Conservation (phyloP, 2,329 filamentous ascomycete species). For the Botrytis tulipae region DNA sequence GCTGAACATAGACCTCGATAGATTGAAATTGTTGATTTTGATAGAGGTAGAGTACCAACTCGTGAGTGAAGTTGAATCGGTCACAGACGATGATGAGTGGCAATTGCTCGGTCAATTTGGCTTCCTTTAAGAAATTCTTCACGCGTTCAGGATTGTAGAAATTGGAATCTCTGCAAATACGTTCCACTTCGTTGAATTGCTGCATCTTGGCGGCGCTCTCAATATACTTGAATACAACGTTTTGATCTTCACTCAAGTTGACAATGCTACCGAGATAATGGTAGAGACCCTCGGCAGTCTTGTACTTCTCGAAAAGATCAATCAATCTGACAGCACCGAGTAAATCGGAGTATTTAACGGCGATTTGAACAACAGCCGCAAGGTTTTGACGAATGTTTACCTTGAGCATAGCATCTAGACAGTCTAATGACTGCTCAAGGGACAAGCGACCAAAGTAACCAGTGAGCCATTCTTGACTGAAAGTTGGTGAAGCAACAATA, state of each 20-base stretch:
- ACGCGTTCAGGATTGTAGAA: conserved; percentile 45
- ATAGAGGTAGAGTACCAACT: conserved; percentile 93
- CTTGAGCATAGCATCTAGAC: conserved; percentile 94
- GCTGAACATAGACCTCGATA: conserved; percentile 96
- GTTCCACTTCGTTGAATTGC: conserved; percentile 93
- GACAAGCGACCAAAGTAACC: conserved; percentile 92
- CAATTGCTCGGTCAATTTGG: conserved; percentile 84
- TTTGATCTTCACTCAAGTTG: conserved; percentile 90
- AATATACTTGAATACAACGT: conserved; percentile 99
- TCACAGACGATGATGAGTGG: conserved; percentile 98
- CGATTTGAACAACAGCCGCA: conserved; percentile 89
- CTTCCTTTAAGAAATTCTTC: conserved; percentile 99
- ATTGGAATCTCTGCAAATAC: conserved; percentile 79
- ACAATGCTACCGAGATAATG: conserved; percentile 98
- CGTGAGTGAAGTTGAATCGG: conserved; percentile 98
- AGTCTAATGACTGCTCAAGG: conserved; percentile 91
- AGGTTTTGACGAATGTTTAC: conserved; percentile 96
- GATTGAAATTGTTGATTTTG: conserved; percentile 99
- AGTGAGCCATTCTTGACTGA: conserved; percentile 87
- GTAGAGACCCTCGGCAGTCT: conserved; percentile 93
- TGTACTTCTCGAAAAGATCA: conserved; percentile 95
- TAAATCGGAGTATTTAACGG: conserved; percentile 96
- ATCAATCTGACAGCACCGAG: conserved; percentile 85
- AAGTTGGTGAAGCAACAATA: conserved; percentile 76
- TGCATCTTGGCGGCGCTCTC: conserved; percentile 93